A percentile compares a stretch with the other conserved stretches of the same genome.
Conservation (phyloP, 768 basidiomycete species). For the Leccinum subtestaceum region DNA sequence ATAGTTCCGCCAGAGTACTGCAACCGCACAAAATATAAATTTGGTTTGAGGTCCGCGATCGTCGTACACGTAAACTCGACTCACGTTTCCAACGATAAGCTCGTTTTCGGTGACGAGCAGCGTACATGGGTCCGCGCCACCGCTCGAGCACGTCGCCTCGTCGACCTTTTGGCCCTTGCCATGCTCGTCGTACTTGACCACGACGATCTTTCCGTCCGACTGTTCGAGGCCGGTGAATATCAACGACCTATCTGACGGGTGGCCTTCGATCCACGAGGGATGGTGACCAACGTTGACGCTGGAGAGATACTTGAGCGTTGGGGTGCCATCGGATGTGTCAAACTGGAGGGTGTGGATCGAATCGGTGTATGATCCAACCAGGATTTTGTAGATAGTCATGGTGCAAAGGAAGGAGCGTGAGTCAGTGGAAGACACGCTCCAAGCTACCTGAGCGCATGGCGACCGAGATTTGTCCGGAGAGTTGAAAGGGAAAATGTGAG, state of each 20-base stretch:
- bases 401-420: constrained; percentile 3
- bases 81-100: constrained; percentile 69
- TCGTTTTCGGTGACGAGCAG: constrained; percentile 55
- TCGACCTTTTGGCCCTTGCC: too few species aligned
- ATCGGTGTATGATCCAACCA: constrained; percentile 65
- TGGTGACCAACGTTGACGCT: constrained; percentile 52
- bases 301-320: constrained; percentile 47
- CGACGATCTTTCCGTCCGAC: constrained; percentile 30
- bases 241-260: constrained; percentile 54
- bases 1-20: constrained; percentile 72
- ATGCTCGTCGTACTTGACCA: too few species aligned
- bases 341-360: constrained; percentile 63
- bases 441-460: too few species aligned
- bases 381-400: constrained; percentile 38
- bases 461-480: too few species aligned
- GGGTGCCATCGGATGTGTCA: constrained; percentile 50
- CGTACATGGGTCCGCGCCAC: constrained; percentile 64
- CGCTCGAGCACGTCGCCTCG: constrained; percentile 35
- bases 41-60: background rate
- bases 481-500: too few species aligned
- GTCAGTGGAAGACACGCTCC: too few species aligned
- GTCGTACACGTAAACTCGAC: constrained; percentile 28
- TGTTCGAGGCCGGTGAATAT: constrained; percentile 69
- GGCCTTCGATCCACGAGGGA: constrained; percentile 74
- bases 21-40: background rate